Evolutionary conservation across 257 asterid genomes (phyloP), one percentile per base, ranked within the genome.

Genomic region (Solanum chmielewskii): DNA sequence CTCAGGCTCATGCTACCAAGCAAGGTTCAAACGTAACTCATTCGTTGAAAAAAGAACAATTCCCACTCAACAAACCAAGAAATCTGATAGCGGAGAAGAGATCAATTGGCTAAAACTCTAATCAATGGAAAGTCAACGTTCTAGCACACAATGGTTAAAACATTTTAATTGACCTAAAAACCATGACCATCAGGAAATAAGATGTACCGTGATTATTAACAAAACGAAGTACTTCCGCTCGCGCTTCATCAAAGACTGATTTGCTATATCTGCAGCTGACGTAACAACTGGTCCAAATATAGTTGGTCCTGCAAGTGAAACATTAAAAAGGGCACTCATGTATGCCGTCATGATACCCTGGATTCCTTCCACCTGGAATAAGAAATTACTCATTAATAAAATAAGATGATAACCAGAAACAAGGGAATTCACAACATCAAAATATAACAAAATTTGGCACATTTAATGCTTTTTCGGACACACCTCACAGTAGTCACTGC

Each of bases 301-400:
- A 80, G 99, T 97, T 76, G 99, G 99, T 87, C 99, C 99, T 23
- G 99, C 99, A 90, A 97, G 93, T n/a, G 98, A 94, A 86, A 96
- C 99, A 84, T 96, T 97, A 83, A 89, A 91, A 66, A 97, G 97
- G 85, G 99, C 99, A 92, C 94, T 95, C 80, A 91, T 88, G 87
- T 97, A 97, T 86, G 99, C 94, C 83, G 84, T 88, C 98, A 96
- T 92, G 85, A 97, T 95, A 87, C 99, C 99, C 74, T 93, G 94
- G 88, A 97, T 91, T 90, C 98, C 99, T 85, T 96, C 98, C 87
- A 95, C 99, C 99, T 97, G 92, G 84, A 89, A 88, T 56, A 86
- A 87, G 84, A 83, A 44, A 82, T 60, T 78, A 66, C 86, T 85
- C 21, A 81, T 33, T 70, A 11, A 27, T 68, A 66, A 59, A 56